Evolutionary conservation across 1,284 basidiomycete species (phyloP), one percentile per base, ranked within the genome.

Genomic region (Serendipita sp.): DNA sequence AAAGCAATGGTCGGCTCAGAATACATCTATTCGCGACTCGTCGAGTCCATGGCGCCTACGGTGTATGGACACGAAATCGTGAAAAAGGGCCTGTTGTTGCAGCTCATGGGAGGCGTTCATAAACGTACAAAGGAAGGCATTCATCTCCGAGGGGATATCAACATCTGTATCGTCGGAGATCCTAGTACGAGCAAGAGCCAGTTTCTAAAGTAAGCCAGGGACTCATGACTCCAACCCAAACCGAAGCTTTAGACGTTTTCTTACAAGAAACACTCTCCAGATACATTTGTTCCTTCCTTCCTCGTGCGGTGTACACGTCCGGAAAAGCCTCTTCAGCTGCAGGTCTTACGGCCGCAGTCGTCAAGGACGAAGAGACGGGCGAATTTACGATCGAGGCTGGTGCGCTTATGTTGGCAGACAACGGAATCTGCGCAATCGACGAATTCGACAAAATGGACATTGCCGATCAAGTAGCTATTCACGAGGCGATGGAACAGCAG

Each of bases 381-480:
- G 96, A 99, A 72, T 99, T 99, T 76, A 99, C 96, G 0, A 99
- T 99, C 71, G 96, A 99, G 77, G 96, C 95, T 6, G 94, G 93
- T 61, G 96, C 96, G 0, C 82, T 99, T 67, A 99, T 99, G 96
- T 82, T 99, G 2, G 96, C 96, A 4, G 96, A 99, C 77, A 99
- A 99, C 69, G 96, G 96, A 22, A 98, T 99, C 72, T 99, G 96
- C 71, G 94, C 95, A 13, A 99, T 99, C 70, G 96, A 99, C 77
- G 96, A 99, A 74, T 99, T 99, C 72, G 95, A 99, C 82, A 99
- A 99, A 77, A 99, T 99, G 96, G 95, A 99, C 73, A 83, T 98
- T 58, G 86, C 91, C 1, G 96, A 99, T 74, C 96, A 99, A 73
- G 93, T 99, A 49, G 96, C 96, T 41, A 99, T 99, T 68, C 96